Evolutionary conservation across 108 stramenopile species (phyloP), one percentile per base, ranked within the genome.

Genomic region (Cyclotella baltica): DNA sequence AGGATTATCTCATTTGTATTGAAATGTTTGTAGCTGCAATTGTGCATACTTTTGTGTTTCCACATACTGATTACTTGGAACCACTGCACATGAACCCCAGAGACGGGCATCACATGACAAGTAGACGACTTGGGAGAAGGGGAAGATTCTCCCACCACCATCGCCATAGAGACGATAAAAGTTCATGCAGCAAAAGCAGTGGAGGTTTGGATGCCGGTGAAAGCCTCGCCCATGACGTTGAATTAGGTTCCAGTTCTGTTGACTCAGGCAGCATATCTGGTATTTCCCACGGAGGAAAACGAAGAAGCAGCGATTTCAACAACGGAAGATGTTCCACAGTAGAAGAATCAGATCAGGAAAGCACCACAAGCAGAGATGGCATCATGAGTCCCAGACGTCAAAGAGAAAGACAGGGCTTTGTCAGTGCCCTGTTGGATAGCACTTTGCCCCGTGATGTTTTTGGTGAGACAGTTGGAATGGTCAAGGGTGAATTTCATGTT

Each of bases 1-100:
- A 99, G 85, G 97, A 98, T 83, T 97, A 93, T 75, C 76, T 98
- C 63, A 98, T 99, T 77, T 99, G 98, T 66, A 90, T 99, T 20
- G 98, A 99, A 82, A 99, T 99, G 97, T 96, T 98, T 72, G 55
- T 92, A 30, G 95, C 91, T 25, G 96, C 97, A 1, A 85, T 97
- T 61, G 95, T 96, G 22, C 97, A 98, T 71, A 90, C 89, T 28
- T 95, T 90, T 77, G 95, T 96, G n/a, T 99, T 98, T 72, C 92
- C 96, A 0, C 97, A 97, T 79, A 88, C 86, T 43, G 96, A 98
- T 65, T 98, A 94, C 69, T 67, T 87, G 25, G 86, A 90, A 52
- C 91, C 88, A 5, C 86, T 94, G 75, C 88, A 53, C 59, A 78
- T 31, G 77, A 84, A 76, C 61, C 72, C 22, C 22, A 35, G 30